Base-by-base conservation (phyloP, 257 asterid species). In the Solanum ossicruentum region DNA sequence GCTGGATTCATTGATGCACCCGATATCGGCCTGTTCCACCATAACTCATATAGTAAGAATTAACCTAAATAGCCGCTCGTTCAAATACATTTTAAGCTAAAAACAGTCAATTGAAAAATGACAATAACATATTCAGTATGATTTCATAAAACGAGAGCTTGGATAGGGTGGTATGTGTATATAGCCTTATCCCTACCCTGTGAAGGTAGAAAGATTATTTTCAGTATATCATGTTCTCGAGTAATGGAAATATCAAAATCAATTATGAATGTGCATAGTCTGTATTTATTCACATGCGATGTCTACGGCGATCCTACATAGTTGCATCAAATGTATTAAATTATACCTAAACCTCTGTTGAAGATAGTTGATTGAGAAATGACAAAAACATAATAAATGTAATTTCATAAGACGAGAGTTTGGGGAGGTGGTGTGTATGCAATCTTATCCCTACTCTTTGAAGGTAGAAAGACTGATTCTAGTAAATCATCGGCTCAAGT, bases 1-100 rank as follows among this genome's bases (percentile, higher is more conserved):
- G 98, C 97, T 78, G 98, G 98, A 73, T 95, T 95, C 98, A 95
- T 95, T n/a, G 98, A 95, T 28, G 98, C 98, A 65, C 98, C 98
- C 0, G 98, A 93, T 15, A 95, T 90, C 1, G 98, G 93, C 87
- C 98, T 95, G 89, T 86, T 63, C 61, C 86, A 43, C 26, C 21
- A 79, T 26, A 60, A 72, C 13, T 84, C 79, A 43, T 15, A 36
- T 8, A 32, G 23, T 66, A 12, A 63, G 11, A 26, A 66, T 28
- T 6, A 28, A 66, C 9, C 4, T 66, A 66, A 66, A 66, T 66
- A 66, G 12, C 3, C n/a, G 18, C 16, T 60, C 8, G 8, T 21
- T 11, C 67, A 60, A 60, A 2, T 1, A 1, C 4, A 3, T 4
- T 36, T 60, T 60, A 60, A 60, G 67, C 21, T 60, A 60, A 12